Conservation (phyloP, 768 basidiomycete species). For the Boletus rufocinnamomeus region DNA sequence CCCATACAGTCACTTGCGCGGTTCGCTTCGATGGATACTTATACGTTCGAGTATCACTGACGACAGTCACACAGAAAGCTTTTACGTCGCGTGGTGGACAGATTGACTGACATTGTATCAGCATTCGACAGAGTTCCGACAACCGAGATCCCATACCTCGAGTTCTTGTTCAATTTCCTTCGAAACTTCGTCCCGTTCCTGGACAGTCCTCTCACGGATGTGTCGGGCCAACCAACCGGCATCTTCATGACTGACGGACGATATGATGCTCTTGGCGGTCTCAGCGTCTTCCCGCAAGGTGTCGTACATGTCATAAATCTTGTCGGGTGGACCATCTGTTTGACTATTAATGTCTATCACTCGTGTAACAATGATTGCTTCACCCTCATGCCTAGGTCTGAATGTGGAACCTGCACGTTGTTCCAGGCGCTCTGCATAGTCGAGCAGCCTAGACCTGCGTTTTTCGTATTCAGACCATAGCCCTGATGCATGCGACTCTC, state of each 20-base stretch:
- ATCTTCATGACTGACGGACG: slow-evolving; percentile 42
- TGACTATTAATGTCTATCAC: neutral
- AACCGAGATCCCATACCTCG: slow-evolving; percentile 47
- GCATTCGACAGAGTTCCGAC: neutral
- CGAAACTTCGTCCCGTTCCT: slow-evolving; percentile 49
- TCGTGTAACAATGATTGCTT: neutral
- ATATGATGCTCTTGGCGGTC: slow-evolving; percentile 45
- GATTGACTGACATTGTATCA: slow-evolving; percentile 39
- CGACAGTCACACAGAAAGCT: slow-evolving; percentile 71
- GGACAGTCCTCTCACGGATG: slow-evolving; percentile 48
- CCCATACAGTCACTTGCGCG: slow-evolving; percentile 86
- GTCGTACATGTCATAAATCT: slow-evolving; percentile 59
- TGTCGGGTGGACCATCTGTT: slow-evolving; percentile 40
- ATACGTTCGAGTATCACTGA: slow-evolving; percentile 60
- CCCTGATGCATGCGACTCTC: slow-evolving; percentile 58
- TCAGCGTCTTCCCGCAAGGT: slow-evolving; percentile 57
- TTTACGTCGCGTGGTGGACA: slow-evolving; percentile 78
- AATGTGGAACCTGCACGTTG: slow-evolving; percentile 53
- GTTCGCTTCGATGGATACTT: slow-evolving; percentile 54
- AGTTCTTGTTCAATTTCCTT: slow-evolving; percentile 75
- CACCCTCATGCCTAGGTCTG: slow-evolving; percentile 44
- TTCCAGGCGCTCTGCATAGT: slow-evolving; percentile 68
- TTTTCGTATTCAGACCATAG: slow-evolving; percentile 60
- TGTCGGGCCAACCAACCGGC: slow-evolving; percentile 66
- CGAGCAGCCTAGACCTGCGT: slow-evolving; percentile 51